Conservation (phyloP, 441 rosid species). For the Heliophila coronopifolia region DNA sequence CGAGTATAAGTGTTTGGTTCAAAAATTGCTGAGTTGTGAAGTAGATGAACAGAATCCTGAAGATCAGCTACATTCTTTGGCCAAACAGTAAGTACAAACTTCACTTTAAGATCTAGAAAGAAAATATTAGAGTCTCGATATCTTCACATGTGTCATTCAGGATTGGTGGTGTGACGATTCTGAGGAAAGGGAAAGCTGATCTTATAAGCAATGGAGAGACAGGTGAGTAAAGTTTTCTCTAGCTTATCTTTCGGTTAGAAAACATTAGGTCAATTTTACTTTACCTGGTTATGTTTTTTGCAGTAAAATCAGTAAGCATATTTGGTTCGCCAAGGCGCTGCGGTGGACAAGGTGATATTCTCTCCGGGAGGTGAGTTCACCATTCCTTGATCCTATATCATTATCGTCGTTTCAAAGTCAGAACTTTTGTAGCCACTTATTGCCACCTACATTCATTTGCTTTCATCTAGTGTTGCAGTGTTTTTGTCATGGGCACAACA, state of each 20-base stretch:
- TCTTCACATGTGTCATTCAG: constrained; percentile 34
- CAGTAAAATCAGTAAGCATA: constrained; percentile 74
- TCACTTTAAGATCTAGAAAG: background rate
- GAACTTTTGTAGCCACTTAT: constrained; percentile 12
- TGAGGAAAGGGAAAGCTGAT: constrained; percentile 78
- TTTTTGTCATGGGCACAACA: constrained; percentile 79
- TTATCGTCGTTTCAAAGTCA: background rate
- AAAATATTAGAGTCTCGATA: background rate
- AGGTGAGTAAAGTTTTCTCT: constrained; percentile 38
- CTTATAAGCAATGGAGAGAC: constrained; percentile 69
- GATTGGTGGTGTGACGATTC: constrained; percentile 77
- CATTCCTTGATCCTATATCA: background rate
- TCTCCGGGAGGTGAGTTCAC: constrained; percentile 70
- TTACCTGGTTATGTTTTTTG: background rate
- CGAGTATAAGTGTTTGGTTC: constrained; percentile 83
- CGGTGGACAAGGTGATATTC: constrained; percentile 96
- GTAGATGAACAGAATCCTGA: constrained; percentile 54
- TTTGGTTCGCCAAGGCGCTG: constrained; percentile 87
- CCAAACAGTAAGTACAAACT: constrained; percentile 47
- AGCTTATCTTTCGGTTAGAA: background rate
- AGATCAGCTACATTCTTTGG: constrained; percentile 54
- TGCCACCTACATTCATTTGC: constrained; percentile 2
- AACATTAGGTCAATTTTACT: background rate
- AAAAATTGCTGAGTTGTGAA: constrained; percentile 62
- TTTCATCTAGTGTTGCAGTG: constrained; percentile 62